Base-by-base conservation (phyloP, 768 basidiomycete genomes). In the Agrocybe pediades region DNA sequence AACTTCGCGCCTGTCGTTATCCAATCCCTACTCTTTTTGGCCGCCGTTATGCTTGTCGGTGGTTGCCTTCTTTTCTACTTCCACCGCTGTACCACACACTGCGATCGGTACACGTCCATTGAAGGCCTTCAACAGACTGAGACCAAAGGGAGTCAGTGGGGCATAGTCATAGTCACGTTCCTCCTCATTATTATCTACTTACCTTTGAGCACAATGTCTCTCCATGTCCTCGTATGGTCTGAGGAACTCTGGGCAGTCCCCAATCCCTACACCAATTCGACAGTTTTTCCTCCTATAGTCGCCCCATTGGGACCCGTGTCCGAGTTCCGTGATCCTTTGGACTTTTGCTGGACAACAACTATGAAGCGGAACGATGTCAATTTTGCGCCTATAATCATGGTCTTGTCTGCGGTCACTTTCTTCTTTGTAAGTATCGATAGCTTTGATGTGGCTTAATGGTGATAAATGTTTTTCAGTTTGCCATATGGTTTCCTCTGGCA, bases 321-420 rank as follows among this genome's bases (percentile, higher is more conserved):
- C 49, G 75, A 82, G 60, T 88, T 72, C 64, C 81, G 82, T 39
- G 80, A 82, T 55, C 78, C 87, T 2, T 61, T 86, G 46, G 86
- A 90, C 65, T 89, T 89, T 58, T 91, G 88, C 66, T 92, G 82
- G 73, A 89, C 86, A 3, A 91, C 90, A 0, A 90, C 88, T 0
- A 87, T 90, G 86, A 77, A 79, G 50, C 74, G 76, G 33, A 83
- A 87, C 55, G 75, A 85, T 63, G 70, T 89, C 54, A 92, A 91
- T 64, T 86, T 77, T 58, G 88, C 88, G 0, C 85, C 84, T 21
- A 60, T 81, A 3, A 65, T 89, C 17, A 68, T 92, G 4, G 75
- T 84, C n/a, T 62, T 87, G 21, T 80, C 88, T 0, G 59, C 74
- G 0, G 41, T 85, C 9, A 79, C 81, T 2, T 70, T 90, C 30